Evolutionary conservation across 2,329 filamentous ascomycete species (phyloP).

Genomic region (Colletotrichum camelliae): DNA sequence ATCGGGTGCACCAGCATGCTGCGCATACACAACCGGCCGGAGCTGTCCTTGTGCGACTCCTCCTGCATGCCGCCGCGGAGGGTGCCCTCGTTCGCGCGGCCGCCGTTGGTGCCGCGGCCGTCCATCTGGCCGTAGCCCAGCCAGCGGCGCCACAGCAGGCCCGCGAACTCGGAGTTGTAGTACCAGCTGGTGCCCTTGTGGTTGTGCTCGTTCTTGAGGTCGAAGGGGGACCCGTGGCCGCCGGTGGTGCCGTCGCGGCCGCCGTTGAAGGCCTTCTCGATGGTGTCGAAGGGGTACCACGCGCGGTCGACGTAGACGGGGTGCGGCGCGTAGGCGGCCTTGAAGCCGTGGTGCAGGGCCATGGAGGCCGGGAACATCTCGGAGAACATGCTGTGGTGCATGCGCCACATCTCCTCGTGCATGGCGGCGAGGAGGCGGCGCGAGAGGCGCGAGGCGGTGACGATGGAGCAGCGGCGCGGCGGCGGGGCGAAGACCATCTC

Average conservation of each 20-base stretch:
- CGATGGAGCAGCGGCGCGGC: constrained; percentile 73
- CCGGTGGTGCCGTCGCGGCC: constrained; percentile 71
- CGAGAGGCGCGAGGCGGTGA: constrained; percentile 73
- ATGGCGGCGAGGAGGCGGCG: constrained; percentile 71
- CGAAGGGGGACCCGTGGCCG: constrained; percentile 70
- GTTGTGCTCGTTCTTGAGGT: constrained; percentile 77
- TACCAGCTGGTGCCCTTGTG: constrained; percentile 86
- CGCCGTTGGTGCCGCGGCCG: constrained; percentile 55
- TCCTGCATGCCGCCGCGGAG: constrained; percentile 58
- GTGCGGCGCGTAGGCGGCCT: constrained; percentile 82
- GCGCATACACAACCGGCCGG: constrained; percentile 77
- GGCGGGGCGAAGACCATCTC: constrained; percentile 56
- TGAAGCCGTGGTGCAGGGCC: constrained; percentile 77
- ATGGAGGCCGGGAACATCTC: constrained; percentile 80
- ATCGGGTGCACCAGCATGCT: constrained; percentile 84
- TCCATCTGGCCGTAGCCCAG: constrained; percentile 64
- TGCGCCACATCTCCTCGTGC: constrained; percentile 74
- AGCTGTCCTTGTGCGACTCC: constrained; percentile 48
- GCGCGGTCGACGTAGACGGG: constrained; percentile 79
- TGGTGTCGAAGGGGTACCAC: constrained; percentile 71
- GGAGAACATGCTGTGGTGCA: constrained; percentile 75
- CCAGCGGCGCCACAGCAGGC: constrained; percentile 82
- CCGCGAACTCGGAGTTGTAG: constrained; percentile 79
- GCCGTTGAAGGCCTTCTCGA: constrained; percentile 81
- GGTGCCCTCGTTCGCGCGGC: constrained; percentile 48